Evolutionary conservation across 2,329 filamentous ascomycete species (phyloP).

Genomic region (Botrytis elliptica): DNA sequence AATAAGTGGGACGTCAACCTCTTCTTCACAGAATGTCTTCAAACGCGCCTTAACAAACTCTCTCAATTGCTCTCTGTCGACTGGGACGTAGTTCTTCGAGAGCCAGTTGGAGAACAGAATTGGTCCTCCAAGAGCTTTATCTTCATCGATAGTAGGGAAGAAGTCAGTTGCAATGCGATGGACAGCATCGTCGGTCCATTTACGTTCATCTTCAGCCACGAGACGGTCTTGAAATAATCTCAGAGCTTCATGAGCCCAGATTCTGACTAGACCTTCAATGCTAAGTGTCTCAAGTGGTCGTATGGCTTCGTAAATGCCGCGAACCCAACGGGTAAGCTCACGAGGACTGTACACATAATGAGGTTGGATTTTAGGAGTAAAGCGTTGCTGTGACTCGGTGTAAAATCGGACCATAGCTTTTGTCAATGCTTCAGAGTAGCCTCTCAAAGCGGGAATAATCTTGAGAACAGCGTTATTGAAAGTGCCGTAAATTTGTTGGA

Average conservation of each 20-base stretch:
- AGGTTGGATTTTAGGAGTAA: conserved; percentile 94
- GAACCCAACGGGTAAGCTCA: conserved; percentile 96
- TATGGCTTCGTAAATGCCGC: conserved; percentile 96
- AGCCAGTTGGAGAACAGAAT: conserved; percentile 99
- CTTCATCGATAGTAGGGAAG: conserved; percentile 94
- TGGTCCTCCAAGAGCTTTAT: conserved; percentile 83
- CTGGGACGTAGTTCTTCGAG: conserved; percentile 96
- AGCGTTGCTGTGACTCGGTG: conserved; percentile 86
- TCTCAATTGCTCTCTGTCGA: conserved; percentile 89
- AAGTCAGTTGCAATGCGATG: conserved; percentile 82
- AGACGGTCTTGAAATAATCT: conserved; percentile 97
- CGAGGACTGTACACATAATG: conserved; percentile 99
- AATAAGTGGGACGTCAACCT: conserved; percentile 96
- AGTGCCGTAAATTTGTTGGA: conserved; percentile 97
- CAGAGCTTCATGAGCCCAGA: conserved; percentile 97
- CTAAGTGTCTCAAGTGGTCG: conserved; percentile 84
- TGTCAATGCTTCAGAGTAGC: conserved; percentile 90
- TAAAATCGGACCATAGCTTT: conserved; percentile 98
- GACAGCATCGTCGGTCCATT: conserved; percentile 91
- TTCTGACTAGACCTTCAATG: conserved; percentile 87
- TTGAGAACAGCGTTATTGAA: conserved; percentile 97
- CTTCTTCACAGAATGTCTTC: conserved; percentile 98
- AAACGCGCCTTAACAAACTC: conserved; percentile 97
- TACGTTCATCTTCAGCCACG: conserved; percentile 87
- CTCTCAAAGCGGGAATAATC: conserved; percentile 90